Conservation (phyloP, 129 eudicot species). For the Silybum marianum region DNA sequence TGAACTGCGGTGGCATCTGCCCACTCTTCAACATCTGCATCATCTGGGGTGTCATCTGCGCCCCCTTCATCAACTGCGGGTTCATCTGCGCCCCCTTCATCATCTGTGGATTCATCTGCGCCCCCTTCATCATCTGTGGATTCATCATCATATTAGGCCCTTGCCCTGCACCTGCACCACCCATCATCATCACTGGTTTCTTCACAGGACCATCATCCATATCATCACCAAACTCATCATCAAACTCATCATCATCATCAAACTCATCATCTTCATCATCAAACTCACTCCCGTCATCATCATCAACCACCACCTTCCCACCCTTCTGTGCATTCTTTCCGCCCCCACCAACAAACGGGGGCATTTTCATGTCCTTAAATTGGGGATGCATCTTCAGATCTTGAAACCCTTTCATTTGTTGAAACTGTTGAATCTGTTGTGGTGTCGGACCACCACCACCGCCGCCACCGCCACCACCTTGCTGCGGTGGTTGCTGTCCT, state of each 20-base stretch:
- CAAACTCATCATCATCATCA: slow-evolving; percentile 47
- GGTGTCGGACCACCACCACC: slow-evolving; percentile 33
- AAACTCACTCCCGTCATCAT: slow-evolving; percentile 44
- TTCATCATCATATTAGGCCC: slow-evolving; percentile 49
- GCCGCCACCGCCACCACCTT: neutral
- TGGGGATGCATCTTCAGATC: slow-evolving; percentile 54
- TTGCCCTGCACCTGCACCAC: slow-evolving; percentile 41
- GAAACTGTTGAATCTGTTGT: slow-evolving; percentile 49
- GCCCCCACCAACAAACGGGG: slow-evolving; percentile 31
- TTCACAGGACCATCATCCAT: slow-evolving; percentile 44
- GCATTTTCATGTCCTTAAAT: slow-evolving; percentile 57
- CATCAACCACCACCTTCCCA: slow-evolving; percentile 45
- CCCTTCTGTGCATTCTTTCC: slow-evolving; percentile 41
- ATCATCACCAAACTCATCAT: slow-evolving; percentile 34
- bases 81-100: slow-evolving; percentile 40
- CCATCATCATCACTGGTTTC: slow-evolving; percentile 41
- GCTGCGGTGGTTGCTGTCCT: slow-evolving; percentile 30
- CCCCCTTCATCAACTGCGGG: slow-evolving; percentile 43
- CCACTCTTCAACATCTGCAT: slow-evolving; percentile 44
- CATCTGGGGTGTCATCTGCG: slow-evolving; percentile 39
- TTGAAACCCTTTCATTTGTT: slow-evolving; percentile 60
- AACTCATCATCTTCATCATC: slow-evolving; percentile 35
- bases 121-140: slow-evolving; percentile 40
- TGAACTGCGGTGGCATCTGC: slow-evolving; percentile 43
- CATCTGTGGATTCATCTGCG: slow-evolving; percentile 31